Conservation (phyloP, 2,329 filamentous ascomycete species). For the Rugonectria rugulosa region DNA sequence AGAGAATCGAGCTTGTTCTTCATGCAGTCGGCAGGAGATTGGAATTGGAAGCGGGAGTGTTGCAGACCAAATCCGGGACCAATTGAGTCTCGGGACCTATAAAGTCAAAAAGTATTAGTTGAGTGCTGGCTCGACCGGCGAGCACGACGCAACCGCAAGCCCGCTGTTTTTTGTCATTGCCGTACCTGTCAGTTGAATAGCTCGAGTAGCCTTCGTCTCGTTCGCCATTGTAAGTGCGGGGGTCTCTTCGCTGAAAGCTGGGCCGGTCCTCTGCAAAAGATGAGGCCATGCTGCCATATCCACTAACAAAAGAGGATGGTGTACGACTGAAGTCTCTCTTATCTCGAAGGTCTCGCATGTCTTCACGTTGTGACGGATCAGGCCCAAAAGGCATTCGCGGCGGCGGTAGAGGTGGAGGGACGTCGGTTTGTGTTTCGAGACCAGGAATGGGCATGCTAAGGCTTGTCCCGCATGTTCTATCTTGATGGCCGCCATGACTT, state of each 20-base stretch:
- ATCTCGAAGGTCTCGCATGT: constrained; percentile 42
- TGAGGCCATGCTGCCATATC: constrained; percentile 51
- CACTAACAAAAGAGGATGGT: constrained; percentile 44
- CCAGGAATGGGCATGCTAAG: constrained; percentile 55
- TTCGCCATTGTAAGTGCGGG: constrained; percentile 35
- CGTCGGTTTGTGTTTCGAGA: constrained; percentile 41
- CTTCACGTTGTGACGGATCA: constrained; percentile 43
- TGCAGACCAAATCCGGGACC: constrained; percentile 55
- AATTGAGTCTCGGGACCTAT: constrained; percentile 52
- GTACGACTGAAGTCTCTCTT: constrained; percentile 40
- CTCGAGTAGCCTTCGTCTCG: constrained; percentile 55
- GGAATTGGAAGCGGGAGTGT: constrained; percentile 59
- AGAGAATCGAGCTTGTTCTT: constrained; percentile 66
- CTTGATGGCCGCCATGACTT: constrained; percentile 38
- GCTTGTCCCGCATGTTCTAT: constrained; percentile 43
- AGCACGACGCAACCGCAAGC: too few relatives aligned
- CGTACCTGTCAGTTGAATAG: constrained; percentile 49
- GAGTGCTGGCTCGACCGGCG: not conserved
- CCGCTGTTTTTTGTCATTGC: too few relatives aligned
- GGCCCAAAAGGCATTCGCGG: constrained; percentile 48
- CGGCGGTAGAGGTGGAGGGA: constrained; percentile 57
- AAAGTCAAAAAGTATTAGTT: constrained; percentile 26
- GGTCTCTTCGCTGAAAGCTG: constrained; percentile 44
- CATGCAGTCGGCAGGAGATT: constrained; percentile 54
- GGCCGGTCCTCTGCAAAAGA: constrained; percentile 45